A percentile compares a stretch with the other conserved stretches of the same genome.
phyloP scores from a whole-genome alignment of 2,329 filamentous ascomycete species.

The Dothideomycetidae sp. region DNA sequence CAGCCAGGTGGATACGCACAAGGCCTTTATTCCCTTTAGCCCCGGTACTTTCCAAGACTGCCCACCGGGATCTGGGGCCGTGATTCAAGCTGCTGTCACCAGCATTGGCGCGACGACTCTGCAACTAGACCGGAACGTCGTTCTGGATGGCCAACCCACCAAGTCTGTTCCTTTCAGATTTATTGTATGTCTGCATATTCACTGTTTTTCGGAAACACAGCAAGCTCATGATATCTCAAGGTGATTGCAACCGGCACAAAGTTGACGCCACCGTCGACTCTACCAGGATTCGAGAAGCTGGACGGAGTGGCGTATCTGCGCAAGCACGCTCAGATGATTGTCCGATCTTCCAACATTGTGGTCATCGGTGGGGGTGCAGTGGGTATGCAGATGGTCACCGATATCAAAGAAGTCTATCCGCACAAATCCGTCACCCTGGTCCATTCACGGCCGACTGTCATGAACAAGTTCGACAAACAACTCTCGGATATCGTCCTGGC shows the following conservation, averaged over 20 bases:
- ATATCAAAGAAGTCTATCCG: constrained; percentile 42
- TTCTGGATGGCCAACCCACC: not conserved
- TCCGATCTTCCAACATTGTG: constrained; percentile 1
- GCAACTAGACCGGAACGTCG: constrained; percentile 4
- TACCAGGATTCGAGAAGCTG: constrained; percentile 3
- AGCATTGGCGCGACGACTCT: constrained; percentile 1
- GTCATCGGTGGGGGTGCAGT: constrained; percentile 44
- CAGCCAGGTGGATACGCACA: constrained; percentile 6
- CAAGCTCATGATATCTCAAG: not conserved
- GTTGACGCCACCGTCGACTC: constrained; percentile 6
- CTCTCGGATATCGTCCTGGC: constrained; percentile 27
- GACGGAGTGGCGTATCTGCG: constrained; percentile 7
- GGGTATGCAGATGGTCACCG: constrained; percentile 46
- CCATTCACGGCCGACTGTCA: constrained; percentile 40
- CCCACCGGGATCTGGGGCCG: not conserved
- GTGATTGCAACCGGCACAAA: constrained; percentile 9
- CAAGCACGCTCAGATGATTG: not conserved
- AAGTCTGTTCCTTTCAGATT: not conserved
- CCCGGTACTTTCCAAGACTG: constrained; percentile 3
- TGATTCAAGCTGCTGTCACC: constrained; percentile 2
- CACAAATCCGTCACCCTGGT: constrained; percentile 43
- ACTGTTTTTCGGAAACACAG: not conserved
- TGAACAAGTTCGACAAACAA: constrained; percentile 37
- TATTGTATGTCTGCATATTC: constrained; percentile 1
- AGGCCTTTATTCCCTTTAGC: constrained; percentile 9